A percentile compares a stretch with the other conserved stretches of the same genome.
phyloP scores from a whole-genome alignment of 108 stramenopile genomes.

The Nannochloropsis salina region DNA sequence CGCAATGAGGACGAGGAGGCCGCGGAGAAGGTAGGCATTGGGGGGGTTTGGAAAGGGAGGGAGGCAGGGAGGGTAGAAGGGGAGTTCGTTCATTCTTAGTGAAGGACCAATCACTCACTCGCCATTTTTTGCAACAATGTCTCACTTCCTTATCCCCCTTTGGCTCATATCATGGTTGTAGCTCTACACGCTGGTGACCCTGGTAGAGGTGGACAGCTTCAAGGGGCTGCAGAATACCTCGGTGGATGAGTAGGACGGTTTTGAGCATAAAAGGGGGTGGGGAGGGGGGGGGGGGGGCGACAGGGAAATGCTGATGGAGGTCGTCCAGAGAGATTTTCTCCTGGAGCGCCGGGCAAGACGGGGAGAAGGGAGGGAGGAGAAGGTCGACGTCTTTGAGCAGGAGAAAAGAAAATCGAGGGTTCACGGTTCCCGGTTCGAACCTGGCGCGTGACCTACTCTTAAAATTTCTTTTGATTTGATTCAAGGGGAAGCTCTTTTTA shows the following conservation, averaged over 20 bases:
- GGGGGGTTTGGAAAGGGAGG: neutral
- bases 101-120: neutral
- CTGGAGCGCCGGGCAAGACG: neutral
- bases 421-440: neutral
- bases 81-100: neutral
- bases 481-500: neutral
- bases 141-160: neutral
- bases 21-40: slow-evolving; percentile 64
- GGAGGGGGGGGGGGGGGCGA: neutral
- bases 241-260: neutral
- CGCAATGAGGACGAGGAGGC: slow-evolving; percentile 98
- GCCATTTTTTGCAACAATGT: neutral
- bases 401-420: neutral
- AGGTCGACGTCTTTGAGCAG: neutral
- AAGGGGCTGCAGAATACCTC: slow-evolving; percentile 82
- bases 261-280: neutral
- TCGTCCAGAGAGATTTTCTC: neutral
- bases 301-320: neutral
- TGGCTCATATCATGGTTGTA: slow-evolving; percentile 24
- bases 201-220: slow-evolving; percentile 79
- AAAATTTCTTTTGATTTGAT: neutral
- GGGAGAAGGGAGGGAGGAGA: neutral
- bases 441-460: neutral
- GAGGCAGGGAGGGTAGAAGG: neutral
- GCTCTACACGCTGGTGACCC: slow-evolving; percentile 94